Evolutionary conservation across 2,329 filamentous ascomycete genomes (phyloP).

Genomic region (Emericellopsis atlantica): DNA sequence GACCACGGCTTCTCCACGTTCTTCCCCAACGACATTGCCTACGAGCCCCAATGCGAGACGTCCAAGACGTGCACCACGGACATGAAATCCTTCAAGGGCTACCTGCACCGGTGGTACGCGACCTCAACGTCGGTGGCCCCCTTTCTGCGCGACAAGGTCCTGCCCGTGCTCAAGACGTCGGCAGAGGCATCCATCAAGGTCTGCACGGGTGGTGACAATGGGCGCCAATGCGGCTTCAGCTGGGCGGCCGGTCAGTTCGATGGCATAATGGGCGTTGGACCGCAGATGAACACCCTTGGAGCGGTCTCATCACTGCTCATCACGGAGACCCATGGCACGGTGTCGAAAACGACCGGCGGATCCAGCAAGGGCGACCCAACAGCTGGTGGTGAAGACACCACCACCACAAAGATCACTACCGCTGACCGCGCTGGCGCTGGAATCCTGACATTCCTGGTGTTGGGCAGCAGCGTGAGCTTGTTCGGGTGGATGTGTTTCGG

Average conservation of each 20-base stretch:
- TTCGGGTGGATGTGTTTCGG: slow-evolving; percentile 34
- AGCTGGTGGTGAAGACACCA: slow-evolving; percentile 11
- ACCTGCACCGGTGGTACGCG: slow-evolving; percentile 53
- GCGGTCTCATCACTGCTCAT: slow-evolving; percentile 37
- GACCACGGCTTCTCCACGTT: slow-evolving; percentile 28
- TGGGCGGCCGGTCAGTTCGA: slow-evolving; percentile 38
- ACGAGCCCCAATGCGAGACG: slow-evolving; percentile 47
- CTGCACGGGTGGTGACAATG: slow-evolving; percentile 46
- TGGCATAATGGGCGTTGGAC: slow-evolving; percentile 37
- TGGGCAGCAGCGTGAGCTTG: slow-evolving; percentile 23
- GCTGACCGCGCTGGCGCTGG: slow-evolving; percentile 26
- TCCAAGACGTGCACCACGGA: slow-evolving; percentile 52
- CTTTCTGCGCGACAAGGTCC: slow-evolving; percentile 38
- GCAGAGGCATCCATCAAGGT: slow-evolving; percentile 45
- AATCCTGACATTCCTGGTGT: slow-evolving; percentile 31
- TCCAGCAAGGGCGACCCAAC: slow-evolving; percentile 24
- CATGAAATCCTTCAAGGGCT: slow-evolving; percentile 62
- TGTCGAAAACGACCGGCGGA: slow-evolving; percentile 33
- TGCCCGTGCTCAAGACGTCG: slow-evolving; percentile 44
- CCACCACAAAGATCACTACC: slow-evolving; percentile 1
- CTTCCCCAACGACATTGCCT: slow-evolving; percentile 43
- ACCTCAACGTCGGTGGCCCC: slow-evolving; percentile 51
- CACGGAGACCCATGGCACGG: slow-evolving; percentile 17
- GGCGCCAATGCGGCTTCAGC: slow-evolving; percentile 50
- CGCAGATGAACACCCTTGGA: slow-evolving; percentile 41